Evolutionary conservation across 2,329 filamentous ascomycete species (phyloP).

Genomic region (Aspergillus udagawae): DNA sequence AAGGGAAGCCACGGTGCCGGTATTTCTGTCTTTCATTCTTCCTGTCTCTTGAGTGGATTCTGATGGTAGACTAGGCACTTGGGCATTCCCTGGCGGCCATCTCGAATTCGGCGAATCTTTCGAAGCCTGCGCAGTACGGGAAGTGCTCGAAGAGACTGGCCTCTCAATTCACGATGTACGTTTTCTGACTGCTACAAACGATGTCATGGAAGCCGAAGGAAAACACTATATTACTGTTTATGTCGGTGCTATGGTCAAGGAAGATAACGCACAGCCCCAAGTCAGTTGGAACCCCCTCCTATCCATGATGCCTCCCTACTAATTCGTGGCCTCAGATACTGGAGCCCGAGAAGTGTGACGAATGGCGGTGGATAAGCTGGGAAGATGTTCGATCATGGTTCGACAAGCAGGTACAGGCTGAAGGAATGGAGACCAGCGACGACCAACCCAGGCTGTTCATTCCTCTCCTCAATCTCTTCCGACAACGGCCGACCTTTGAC

Average conservation of each 20-base stretch:
- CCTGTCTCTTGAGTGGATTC: not conserved
- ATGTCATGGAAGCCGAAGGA: constrained; percentile 54
- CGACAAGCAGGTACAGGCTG: constrained; percentile 13
- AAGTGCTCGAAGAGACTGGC: constrained; percentile 68
- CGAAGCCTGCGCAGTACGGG: constrained; percentile 60
- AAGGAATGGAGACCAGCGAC: constrained; percentile 5
- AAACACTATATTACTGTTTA: constrained; percentile 77
- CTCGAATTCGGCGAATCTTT: constrained; percentile 66
- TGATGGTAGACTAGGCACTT: constrained; percentile 47
- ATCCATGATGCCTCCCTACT: not conserved
- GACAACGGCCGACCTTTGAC: constrained; percentile 32
- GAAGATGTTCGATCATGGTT: constrained; percentile 31
- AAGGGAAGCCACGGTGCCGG: constrained; percentile 47
- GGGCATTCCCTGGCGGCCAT: constrained; percentile 70
- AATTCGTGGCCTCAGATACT: constrained; percentile 14
- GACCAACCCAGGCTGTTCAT: constrained; percentile 38
- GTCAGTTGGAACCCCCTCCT: constrained; percentile 38
- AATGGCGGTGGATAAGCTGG: constrained; percentile 54
- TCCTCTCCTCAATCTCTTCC: constrained; percentile 46
- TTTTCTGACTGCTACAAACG: constrained; percentile 63
- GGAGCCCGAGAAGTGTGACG: constrained; percentile 53
- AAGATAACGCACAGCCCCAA: constrained; percentile 49
- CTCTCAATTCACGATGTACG: constrained; percentile 51
- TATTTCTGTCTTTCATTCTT: constrained; percentile 13
- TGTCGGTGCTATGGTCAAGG: constrained; percentile 51